Conservation (phyloP, 2,329 filamentous ascomycete genomes). For the Nannizziopsis barbatae region DNA sequence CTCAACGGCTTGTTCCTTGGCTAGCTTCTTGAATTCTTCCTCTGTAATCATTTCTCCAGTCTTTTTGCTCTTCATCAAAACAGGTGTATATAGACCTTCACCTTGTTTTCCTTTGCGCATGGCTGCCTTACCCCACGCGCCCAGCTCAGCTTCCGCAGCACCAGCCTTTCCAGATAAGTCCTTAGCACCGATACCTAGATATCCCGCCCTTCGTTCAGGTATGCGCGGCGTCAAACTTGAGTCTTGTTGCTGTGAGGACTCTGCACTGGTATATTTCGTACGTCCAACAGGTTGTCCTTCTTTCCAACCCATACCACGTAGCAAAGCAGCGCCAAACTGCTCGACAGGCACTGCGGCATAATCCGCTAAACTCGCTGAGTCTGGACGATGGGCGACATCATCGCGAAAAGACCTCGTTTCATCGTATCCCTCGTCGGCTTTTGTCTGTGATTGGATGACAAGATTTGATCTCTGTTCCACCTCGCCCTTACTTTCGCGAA, state of each 20-base stretch:
- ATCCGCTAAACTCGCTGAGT: constrained; percentile 64
- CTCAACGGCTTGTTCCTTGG: constrained; percentile 35
- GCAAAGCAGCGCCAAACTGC: constrained; percentile 80
- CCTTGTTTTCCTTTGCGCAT: constrained; percentile 40
- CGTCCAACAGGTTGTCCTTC: constrained; percentile 49
- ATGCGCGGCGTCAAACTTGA: constrained; percentile 51
- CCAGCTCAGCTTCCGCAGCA: constrained; percentile 56
- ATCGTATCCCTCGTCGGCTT: constrained; percentile 23
- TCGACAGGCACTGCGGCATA: constrained; percentile 86
- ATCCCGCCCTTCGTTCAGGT: constrained; percentile 60
- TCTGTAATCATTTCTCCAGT: constrained; percentile 54
- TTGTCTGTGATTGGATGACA: constrained; percentile 38
- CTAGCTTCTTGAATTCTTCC: constrained; percentile 48
- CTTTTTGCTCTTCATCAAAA: constrained; percentile 49
- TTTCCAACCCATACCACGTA: constrained; percentile 95
- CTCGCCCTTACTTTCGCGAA: constrained; percentile 44
- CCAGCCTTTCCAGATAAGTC: constrained; percentile 47
- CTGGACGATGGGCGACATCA: constrained; percentile 61
- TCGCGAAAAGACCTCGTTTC: constrained; percentile 53
- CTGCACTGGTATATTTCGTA: constrained; percentile 40
- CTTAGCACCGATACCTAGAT: constrained; percentile 82
- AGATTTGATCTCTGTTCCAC: constrained; percentile 35
- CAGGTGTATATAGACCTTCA: constrained; percentile 48
- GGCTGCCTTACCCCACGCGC: constrained; percentile 61
- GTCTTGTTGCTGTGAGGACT: constrained; percentile 25